A percentile compares a stretch with the other conserved stretches of the same genome.
These are phyloP conservation scores for Tubosaeta sp. DNA, from an alignment of 768 basidiomycete genomes.

Conservation along the genomic window DNA sequence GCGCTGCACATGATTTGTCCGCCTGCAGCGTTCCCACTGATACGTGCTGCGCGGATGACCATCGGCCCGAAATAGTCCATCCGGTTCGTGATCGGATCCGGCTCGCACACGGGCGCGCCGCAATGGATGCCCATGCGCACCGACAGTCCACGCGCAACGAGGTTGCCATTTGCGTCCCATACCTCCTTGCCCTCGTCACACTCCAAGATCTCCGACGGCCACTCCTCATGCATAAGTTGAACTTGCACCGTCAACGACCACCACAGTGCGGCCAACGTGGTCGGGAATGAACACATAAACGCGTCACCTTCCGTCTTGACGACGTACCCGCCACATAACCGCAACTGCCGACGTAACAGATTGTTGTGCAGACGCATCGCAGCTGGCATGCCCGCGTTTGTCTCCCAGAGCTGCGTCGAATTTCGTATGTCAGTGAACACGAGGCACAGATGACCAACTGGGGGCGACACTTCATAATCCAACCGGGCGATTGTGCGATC, in stretches of 20 bases:
- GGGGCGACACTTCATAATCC: constrained; percentile 76
- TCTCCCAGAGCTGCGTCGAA: constrained; percentile 95
- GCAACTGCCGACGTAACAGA: constrained; percentile 77
- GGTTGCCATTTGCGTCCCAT: constrained; percentile 55
- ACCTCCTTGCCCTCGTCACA: constrained; percentile 87
- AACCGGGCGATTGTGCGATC: constrained; percentile 62
- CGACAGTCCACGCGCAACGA: constrained; percentile 84
- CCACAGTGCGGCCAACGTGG: constrained; percentile 78
- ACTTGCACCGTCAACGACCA: constrained; percentile 88
- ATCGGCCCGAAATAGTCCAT: constrained; percentile 99
- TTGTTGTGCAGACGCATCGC: constrained; percentile 90
- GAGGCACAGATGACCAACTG: constrained; percentile 82
- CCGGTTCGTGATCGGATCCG: constrained; percentile 84
- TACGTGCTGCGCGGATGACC: constrained; percentile 90
- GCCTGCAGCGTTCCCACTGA: constrained; percentile 77
- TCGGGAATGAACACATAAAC: constrained; percentile 98
- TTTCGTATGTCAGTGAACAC: constrained; percentile 99
- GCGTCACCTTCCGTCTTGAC: constrained; percentile 99
- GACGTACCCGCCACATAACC: constrained; percentile 93
- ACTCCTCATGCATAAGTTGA: constrained; percentile 72
- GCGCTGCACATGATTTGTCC: constrained; percentile 92
- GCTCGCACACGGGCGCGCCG: constrained; percentile 84
- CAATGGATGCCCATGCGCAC: constrained; percentile 98
- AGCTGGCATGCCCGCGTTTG: constrained; percentile 90
- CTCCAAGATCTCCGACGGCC: constrained; percentile 93